These are phyloP conservation scores for Gloeophyllum trabeum DNA, from an alignment of 768 basidiomycete genomes.

Conservation along the genomic window DNA sequence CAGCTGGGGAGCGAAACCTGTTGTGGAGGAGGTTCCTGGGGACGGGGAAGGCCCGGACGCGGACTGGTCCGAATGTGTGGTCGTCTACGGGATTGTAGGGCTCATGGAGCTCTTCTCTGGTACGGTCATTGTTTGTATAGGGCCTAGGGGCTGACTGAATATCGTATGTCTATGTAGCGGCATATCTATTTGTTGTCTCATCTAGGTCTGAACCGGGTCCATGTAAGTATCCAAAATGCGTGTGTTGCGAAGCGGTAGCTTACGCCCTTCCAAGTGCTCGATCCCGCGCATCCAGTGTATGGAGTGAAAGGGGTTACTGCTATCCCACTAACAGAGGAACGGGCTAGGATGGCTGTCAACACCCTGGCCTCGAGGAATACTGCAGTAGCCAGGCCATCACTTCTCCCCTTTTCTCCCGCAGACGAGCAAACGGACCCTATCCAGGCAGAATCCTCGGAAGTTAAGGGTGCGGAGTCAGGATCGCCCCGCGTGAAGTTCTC, in stretches of 20 bases:
- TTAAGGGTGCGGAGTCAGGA: constrained; percentile 3
- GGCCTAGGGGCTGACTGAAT: too few relatives aligned
- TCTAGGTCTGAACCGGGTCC: constrained; percentile 51
- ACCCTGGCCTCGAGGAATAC: constrained; percentile 41
- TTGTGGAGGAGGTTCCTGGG: constrained; percentile 37
- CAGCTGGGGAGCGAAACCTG: constrained; percentile 48
- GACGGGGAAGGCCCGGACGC: constrained; percentile 20
- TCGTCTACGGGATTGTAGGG: constrained; percentile 72
- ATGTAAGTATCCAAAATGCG: constrained; percentile 37
- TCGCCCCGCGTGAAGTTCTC: constrained; percentile 44
- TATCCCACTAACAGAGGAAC: constrained; percentile 60
- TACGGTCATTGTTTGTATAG: too few relatives aligned
- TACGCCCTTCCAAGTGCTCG: constrained; percentile 38
- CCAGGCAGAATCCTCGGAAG: not conserved
- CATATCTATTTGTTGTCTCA: constrained; percentile 68
- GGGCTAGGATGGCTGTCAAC: constrained; percentile 42
- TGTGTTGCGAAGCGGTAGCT: not conserved
- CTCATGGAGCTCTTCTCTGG: constrained; percentile 63
- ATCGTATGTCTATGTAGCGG: too few relatives aligned
- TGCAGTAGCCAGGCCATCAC: constrained; percentile 31
- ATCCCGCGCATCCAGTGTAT: constrained; percentile 50
- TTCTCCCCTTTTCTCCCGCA: constrained; percentile 17
- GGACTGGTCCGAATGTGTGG: constrained; percentile 44
- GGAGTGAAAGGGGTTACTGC: constrained; percentile 56
- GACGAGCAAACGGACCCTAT: not conserved